These are phyloP conservation scores for Microcyclospora tardicrescens DNA, from an alignment of 2,329 filamentous ascomycete species.

Conservation along the genomic window DNA sequence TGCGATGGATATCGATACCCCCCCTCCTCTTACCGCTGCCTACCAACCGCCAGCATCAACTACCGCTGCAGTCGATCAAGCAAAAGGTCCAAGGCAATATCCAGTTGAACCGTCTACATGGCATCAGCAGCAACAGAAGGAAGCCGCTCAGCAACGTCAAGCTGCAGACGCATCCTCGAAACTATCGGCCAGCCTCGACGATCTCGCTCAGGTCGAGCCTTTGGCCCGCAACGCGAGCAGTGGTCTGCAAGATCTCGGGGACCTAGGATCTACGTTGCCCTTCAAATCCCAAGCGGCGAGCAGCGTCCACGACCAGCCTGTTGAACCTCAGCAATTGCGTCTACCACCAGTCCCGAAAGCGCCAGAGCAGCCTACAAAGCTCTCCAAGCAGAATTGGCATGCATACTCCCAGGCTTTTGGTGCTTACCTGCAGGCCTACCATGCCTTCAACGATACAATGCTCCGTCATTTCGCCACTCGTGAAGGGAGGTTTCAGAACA, in stretches of 20 bases:
- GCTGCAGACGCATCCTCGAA: constrained; percentile 6
- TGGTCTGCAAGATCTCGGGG: constrained; percentile 41
- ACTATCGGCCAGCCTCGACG: constrained; percentile 32
- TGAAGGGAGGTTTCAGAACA: constrained; percentile 27
- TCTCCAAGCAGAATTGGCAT: constrained; percentile 37
- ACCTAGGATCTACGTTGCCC: constrained; percentile 42
- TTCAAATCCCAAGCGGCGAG: constrained; percentile 43
- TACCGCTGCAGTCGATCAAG: constrained; percentile 2
- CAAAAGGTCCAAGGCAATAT: constrained; percentile 20
- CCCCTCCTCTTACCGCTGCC: constrained; percentile 16
- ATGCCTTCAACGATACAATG: constrained; percentile 41
- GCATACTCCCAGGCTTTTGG: constrained; percentile 41
- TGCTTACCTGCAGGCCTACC: constrained; percentile 44
- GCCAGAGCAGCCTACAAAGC: constrained; percentile 26
- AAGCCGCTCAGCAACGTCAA: constrained; percentile 6
- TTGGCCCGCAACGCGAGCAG: constrained; percentile 28
- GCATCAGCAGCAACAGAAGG: constrained; percentile 14
- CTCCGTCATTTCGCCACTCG: constrained; percentile 43
- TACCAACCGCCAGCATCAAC: constrained; percentile 1
- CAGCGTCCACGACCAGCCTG: constrained; percentile 28
- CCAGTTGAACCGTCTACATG: constrained; percentile 21
- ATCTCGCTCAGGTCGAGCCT: constrained; percentile 33
- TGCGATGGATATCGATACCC: constrained; percentile 37
- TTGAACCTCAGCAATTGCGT: constrained; percentile 28
- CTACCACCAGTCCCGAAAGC: constrained; percentile 37